Evolutionary conservation across 441 rosid species (phyloP), one percentile per base, ranked within the genome.

Genomic region (Gossypium lobatum): DNA sequence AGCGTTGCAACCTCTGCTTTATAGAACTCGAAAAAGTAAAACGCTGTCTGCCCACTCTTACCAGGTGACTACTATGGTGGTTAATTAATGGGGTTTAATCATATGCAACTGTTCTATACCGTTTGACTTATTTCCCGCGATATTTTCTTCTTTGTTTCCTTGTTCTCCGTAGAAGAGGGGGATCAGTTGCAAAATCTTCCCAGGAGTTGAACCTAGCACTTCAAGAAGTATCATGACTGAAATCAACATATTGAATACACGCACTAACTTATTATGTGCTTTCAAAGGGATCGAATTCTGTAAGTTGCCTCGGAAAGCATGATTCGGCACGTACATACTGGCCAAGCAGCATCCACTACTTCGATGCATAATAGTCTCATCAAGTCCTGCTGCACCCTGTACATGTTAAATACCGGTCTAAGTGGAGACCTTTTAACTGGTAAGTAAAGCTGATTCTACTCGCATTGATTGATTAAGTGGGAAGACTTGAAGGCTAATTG

Each of bases 1-100:
- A 93, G 76, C 92, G 98, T 2, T 96, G 85, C 85, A 90, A 88
- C 80, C 81, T 88, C 63, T 93, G 98, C 83, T 92, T 85, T 73
- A 75, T 89, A 58, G 99, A 96, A 84, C 88, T 96, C 11, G 98
- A 96, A 81, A 93, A 91, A 80, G 89, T 92, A 75, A 96, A 96
- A 76, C 78, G 78, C 63, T 81, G 88, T 67, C 80, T 96, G 83
- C 90, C 93, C 48, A 66, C 83, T 39, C 81, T 96, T 25, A 81
- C 83, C 39, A 88, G 97, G 98, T 93, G 70, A 73, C 74, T 80
- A 73, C 73, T 78, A 59, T 45, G 57, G 2, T n/a, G 25, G 61
- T 39, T 59, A 39, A 55, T 42, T 55, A 10, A 46, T 67, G 39
- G 39, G 60, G 64, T 65, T 17, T 21, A 60, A 26, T 75, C 25